Conservation (phyloP, 352 stramenopile species). For the Phytophthora hybrid region DNA sequence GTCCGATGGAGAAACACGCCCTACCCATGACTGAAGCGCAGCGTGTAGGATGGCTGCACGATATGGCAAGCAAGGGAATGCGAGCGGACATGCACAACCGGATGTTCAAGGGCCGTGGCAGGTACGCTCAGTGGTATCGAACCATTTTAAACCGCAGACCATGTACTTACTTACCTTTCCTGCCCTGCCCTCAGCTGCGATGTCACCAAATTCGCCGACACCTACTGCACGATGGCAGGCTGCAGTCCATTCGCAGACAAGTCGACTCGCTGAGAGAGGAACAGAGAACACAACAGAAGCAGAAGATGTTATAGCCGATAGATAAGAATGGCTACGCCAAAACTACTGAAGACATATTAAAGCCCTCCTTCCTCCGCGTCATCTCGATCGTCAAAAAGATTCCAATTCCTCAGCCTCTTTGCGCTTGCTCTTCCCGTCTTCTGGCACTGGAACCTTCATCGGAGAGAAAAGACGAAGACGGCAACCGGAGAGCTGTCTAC, state of each 20-base stretch:
- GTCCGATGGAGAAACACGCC: slow-evolving; percentile 67
- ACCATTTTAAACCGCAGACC: neutral
- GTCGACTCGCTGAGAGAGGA: slow-evolving; percentile 62
- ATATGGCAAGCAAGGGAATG: slow-evolving; percentile 73
- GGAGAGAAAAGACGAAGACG: slow-evolving; percentile 24
- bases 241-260: slow-evolving; percentile 90
- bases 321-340: slow-evolving; percentile 38
- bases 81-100: slow-evolving; percentile 78
- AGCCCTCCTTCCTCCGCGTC: slow-evolving; percentile 37
- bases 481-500: slow-evolving; percentile 34
- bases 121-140: slow-evolving; percentile 35
- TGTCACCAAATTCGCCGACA: slow-evolving; percentile 86
- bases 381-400: slow-evolving; percentile 33
- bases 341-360: slow-evolving; percentile 40
- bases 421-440: slow-evolving; percentile 27
- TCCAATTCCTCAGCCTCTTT: slow-evolving; percentile 21
- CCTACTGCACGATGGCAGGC: slow-evolving; percentile 86
- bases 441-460: slow-evolving; percentile 20
- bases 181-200: slow-evolving; percentile 57
- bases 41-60: slow-evolving; percentile 82
- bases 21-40: slow-evolving; percentile 82
- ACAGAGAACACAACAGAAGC: slow-evolving; percentile 7
- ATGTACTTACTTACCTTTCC: neutral
- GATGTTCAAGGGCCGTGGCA: slow-evolving; percentile 86
- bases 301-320: slow-evolving; percentile 27